Evolutionary conservation across 176 grass and related monocot genomes (phyloP).

Genomic region (Zizania latifolia): DNA sequence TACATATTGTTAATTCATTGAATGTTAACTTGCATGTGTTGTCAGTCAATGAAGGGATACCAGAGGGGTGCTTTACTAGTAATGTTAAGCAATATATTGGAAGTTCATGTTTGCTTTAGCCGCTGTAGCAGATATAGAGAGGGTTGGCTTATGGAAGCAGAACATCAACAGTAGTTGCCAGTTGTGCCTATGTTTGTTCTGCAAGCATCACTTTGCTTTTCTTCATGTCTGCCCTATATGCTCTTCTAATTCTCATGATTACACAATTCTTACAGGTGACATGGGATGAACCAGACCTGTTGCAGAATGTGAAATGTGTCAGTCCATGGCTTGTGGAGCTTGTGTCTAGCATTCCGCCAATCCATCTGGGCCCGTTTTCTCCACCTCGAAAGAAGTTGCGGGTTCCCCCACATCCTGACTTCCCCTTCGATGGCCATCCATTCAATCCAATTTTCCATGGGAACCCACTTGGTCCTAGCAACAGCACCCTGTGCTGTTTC

Average conservation of each 20-base stretch:
- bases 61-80: neutral
- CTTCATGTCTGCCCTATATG: neutral
- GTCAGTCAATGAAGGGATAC: neutral
- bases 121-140: neutral
- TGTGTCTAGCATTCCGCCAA: conserved; percentile 60
- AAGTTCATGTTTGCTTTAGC: neutral
- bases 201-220: neutral
- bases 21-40: neutral
- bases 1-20: neutral
- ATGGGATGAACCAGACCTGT: conserved; percentile 81
- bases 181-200: neutral
- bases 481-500: conserved; percentile 55
- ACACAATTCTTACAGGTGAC: conserved; percentile 49
- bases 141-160: neutral
- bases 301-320: conserved; percentile 75
- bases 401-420: conserved; percentile 47
- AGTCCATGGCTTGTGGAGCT: conserved; percentile 75
- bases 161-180: neutral
- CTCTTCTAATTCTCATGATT: conserved; percentile 1
- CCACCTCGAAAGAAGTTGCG: conserved; percentile 67
- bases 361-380: conserved; percentile 64
- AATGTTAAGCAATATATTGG: neutral
- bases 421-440: conserved; percentile 53
- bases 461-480: conserved; percentile 65
- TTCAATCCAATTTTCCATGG: conserved; percentile 54